A percentile compares a stretch with the other conserved stretches of the same genome.
Conservation (phyloP, 2,329 filamentous ascomycete genomes). For the Aspergillus fischeri region DNA sequence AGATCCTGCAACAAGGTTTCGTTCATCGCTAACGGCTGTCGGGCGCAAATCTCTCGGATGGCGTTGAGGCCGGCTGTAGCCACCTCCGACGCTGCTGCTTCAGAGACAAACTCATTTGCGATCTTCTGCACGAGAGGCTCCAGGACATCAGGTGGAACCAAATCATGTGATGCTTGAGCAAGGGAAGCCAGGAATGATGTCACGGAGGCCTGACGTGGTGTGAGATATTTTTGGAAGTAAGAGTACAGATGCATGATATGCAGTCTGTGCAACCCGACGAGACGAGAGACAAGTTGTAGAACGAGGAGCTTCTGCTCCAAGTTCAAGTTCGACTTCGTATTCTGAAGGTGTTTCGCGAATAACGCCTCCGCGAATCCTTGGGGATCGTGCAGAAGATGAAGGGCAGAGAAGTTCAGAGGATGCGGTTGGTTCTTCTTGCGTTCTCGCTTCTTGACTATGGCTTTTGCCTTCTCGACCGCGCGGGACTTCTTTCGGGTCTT, state of each 20-base stretch:
- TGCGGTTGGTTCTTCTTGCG: constrained; percentile 85
- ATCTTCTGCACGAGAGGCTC: constrained; percentile 93
- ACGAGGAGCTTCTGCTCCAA: constrained; percentile 88
- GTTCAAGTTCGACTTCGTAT: constrained; percentile 75
- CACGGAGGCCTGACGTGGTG: constrained; percentile 80
- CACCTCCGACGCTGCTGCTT: constrained; percentile 86
- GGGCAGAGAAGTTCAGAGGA: constrained; percentile 89
- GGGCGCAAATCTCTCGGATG: constrained; percentile 87
- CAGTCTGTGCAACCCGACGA: constrained; percentile 89
- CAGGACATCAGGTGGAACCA: constrained; percentile 87
- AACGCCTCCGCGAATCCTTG: constrained; percentile 88
- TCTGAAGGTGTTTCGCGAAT: constrained; percentile 88
- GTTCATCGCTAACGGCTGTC: constrained; percentile 93
- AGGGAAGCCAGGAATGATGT: constrained; percentile 90
- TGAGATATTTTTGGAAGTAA: constrained; percentile 91
- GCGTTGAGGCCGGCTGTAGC: constrained; percentile 88
- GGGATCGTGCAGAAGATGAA: constrained; percentile 90
- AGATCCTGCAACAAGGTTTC: constrained; percentile 94
- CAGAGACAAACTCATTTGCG: constrained; percentile 96
- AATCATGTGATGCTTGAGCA: constrained; percentile 83
- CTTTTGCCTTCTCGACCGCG: constrained; percentile 72
- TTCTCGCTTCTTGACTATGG: constrained; percentile 77
- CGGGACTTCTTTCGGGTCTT: constrained; percentile 86
- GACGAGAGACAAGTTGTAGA: constrained; percentile 80
- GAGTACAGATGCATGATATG: constrained; percentile 89